A percentile compares a stretch with the other conserved stretches of the same genome.
Evolutionary conservation across 768 basidiomycete species (phyloP).

Genomic region (Russula emetica): DNA sequence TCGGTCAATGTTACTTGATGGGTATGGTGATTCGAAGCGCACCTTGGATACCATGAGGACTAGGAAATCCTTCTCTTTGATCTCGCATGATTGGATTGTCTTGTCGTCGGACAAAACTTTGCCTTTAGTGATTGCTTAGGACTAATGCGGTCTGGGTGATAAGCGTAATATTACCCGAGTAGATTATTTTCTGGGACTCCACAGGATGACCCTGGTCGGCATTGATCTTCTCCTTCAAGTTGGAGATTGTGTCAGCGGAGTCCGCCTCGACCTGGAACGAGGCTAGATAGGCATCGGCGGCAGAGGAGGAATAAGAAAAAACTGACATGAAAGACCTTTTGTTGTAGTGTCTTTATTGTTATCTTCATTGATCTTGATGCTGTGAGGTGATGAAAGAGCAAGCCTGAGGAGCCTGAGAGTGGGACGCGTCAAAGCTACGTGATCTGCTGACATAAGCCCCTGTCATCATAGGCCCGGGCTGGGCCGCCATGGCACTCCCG

Average conservation of each 20-base stretch:
- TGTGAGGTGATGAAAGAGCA: not conserved
- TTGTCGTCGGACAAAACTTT: conserved; percentile 89
- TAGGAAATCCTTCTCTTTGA: conserved; percentile 98
- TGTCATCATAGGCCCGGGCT: not conserved
- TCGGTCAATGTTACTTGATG: not conserved
- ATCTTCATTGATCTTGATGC: conserved; percentile 64
- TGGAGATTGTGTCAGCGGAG: conserved; percentile 63
- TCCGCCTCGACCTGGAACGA: conserved; percentile 68
- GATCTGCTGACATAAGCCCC: not conserved
- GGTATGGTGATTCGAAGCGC: conserved; percentile 22
- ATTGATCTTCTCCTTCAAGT: conserved; percentile 80
- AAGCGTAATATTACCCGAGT: conserved; percentile 60
- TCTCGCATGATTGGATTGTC: conserved; percentile 78
- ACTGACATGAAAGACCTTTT: conserved; percentile 79
- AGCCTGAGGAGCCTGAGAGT: not conserved
- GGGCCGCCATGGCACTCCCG: not conserved
- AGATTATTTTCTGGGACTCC: conserved; percentile 87
- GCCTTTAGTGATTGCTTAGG: conserved; percentile 46
- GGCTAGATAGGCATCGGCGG: not conserved
- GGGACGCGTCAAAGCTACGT: conserved; percentile 2
- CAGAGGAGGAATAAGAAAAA: too few species aligned
- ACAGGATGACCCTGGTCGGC: conserved; percentile 69
- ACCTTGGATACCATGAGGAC: conserved; percentile 99
- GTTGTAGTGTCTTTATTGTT: conserved; percentile 92
- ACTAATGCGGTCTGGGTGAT: conserved; percentile 13